Evolutionary conservation across 495 filamentous ascomycete species (phyloP).

Genomic region (Lophiotrema nucula): DNA sequence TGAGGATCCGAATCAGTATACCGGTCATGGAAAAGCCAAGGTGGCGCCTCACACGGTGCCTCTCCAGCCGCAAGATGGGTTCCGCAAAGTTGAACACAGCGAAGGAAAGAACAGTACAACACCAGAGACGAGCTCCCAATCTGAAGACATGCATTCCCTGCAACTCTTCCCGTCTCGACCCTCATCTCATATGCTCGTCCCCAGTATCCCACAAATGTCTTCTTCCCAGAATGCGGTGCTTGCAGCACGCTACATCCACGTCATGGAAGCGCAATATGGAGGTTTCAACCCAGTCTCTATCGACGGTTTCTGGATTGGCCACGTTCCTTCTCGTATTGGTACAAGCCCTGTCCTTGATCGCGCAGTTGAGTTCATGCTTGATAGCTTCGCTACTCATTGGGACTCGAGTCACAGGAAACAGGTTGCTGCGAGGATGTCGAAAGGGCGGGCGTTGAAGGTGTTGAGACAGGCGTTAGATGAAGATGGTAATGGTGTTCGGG

Average conservation of each 20-base stretch:
- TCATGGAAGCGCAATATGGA: neutral
- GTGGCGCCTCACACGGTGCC: neutral
- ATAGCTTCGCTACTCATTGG: neutral
- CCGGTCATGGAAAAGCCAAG: slow-evolving; percentile 4
- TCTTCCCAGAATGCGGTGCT: neutral
- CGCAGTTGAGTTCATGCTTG: slow-evolving; percentile 7
- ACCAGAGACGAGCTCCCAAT: neutral
- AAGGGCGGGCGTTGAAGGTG: neutral
- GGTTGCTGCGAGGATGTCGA: neutral
- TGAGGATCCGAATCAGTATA: slow-evolving; percentile 7
- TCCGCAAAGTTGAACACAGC: neutral
- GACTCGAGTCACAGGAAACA: neutral
- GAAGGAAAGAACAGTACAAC: neutral
- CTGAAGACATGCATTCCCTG: neutral
- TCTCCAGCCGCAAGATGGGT: neutral
- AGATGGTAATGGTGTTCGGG: neutral
- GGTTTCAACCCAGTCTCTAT: neutral
- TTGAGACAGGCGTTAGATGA: neutral
- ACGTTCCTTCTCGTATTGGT: neutral
- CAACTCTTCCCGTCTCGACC: neutral
- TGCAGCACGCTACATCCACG: neutral
- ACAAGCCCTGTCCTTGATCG: neutral
- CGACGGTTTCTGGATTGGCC: neutral
- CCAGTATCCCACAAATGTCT: neutral
- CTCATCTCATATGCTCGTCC: neutral